phyloP scores from a whole-genome alignment of 73 alveolate genomes.

The Paramecium tetraurelia region DNA sequence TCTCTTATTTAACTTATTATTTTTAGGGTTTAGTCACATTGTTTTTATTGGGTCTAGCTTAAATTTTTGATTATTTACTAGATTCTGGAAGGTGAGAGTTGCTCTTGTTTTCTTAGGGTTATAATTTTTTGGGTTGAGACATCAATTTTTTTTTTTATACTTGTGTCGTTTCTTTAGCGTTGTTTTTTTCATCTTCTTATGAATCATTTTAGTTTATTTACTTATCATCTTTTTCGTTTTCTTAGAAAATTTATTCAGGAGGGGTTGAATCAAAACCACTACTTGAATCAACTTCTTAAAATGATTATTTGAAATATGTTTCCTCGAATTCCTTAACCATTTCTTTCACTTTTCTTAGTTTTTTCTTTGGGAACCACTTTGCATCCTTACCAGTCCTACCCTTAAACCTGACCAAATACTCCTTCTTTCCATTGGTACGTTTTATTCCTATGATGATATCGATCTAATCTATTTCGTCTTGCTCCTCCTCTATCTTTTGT shows the following conservation, averaged over 20 bases:
- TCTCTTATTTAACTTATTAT: neutral
- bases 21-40: too few relatives aligned
- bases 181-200: neutral
- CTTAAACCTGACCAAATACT: constrained; percentile 4
- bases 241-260: neutral
- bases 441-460: constrained; percentile 8
- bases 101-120: too few relatives aligned
- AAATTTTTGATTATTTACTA: too few relatives aligned
- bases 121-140: too few relatives aligned
- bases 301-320: neutral
- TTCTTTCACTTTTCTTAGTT: constrained; percentile 11
- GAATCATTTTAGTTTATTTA: neutral
- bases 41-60: too few relatives aligned
- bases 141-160: too few relatives aligned
- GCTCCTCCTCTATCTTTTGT: neutral
- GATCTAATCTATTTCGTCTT: neutral
- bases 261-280: constrained; percentile 38
- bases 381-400: constrained; percentile 42
- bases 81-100: too few relatives aligned
- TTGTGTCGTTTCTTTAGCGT: too few relatives aligned
- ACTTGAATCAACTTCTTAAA: neutral
- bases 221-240: neutral
- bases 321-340: neutral
- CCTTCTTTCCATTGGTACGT: constrained; percentile 19
- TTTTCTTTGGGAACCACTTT: neutral